phyloP scores from a whole-genome alignment of 441 rosid genomes.

The Pelargonium myrrhifolium region DNA sequence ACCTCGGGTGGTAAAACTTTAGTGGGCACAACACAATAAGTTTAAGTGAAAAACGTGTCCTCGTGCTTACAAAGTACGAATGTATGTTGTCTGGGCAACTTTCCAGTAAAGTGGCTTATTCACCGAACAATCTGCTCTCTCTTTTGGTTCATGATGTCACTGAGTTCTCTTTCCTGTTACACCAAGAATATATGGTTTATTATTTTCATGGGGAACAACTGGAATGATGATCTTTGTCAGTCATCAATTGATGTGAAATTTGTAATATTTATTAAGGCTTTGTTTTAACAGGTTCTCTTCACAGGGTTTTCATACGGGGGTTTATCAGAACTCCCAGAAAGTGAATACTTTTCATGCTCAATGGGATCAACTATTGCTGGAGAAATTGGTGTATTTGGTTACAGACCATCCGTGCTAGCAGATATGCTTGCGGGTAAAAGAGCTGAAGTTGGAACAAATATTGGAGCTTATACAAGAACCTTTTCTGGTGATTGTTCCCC shows the following conservation, averaged over 20 bases:
- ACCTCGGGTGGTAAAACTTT: background rate
- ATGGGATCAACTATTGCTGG: slow-evolving; percentile 96
- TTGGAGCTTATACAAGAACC: slow-evolving; percentile 85
- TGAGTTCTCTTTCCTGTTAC: background rate
- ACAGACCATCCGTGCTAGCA: slow-evolving; percentile 72
- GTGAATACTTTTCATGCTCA: slow-evolving; percentile 78
- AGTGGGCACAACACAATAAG: background rate
- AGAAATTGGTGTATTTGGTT: slow-evolving; percentile 89
- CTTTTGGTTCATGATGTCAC: background rate
- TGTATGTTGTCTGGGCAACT: background rate
- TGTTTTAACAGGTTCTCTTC: slow-evolving; percentile 68
- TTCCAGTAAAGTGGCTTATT: background rate
- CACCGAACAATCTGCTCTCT: background rate
- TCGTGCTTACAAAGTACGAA: background rate
- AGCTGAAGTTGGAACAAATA: slow-evolving; percentile 83
- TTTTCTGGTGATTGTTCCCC: slow-evolving; percentile 95
- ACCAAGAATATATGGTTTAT: background rate
- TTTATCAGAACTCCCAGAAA: slow-evolving; percentile 81
- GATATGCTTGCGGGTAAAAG: slow-evolving; percentile 98
- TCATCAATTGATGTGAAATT: slow-evolving; percentile 8
- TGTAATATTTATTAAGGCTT: slow-evolving; percentile 22
- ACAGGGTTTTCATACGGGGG: slow-evolving; percentile 96
- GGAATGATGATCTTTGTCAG: slow-evolving; percentile 1
- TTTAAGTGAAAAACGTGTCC: background rate
- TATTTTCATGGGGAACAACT: background rate